phyloP scores from a whole-genome alignment of 108 stramenopile species.

The Pseudonitzschia multiseries region DNA sequence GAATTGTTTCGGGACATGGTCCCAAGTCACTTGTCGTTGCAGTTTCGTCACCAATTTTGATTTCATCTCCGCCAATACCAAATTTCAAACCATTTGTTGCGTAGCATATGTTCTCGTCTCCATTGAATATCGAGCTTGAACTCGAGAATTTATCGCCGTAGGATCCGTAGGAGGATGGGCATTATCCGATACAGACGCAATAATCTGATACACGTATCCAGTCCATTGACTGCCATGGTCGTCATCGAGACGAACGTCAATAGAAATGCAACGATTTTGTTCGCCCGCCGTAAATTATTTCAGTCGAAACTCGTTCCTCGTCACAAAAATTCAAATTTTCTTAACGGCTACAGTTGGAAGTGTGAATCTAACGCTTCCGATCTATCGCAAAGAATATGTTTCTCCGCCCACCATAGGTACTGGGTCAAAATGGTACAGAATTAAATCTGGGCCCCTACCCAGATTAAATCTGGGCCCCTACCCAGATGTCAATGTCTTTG shows the following conservation, averaged over 20 bases:
- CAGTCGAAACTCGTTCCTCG: too few species aligned
- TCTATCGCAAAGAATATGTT: too few species aligned
- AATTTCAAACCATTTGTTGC: background rate
- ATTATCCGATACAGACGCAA: background rate
- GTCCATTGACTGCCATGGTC: background rate
- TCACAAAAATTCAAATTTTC: too few species aligned
- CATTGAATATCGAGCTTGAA: background rate
- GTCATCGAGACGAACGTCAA: background rate
- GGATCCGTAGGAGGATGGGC: background rate
- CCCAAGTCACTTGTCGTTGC: background rate
- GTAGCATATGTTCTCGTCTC: background rate
- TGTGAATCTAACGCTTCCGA: too few species aligned
- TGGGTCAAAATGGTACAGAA: too few species aligned
- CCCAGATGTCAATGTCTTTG: too few species aligned
- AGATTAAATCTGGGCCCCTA: too few species aligned
- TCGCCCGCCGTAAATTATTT: too few species aligned
- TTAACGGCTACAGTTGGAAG: too few species aligned
- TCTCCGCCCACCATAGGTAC: too few species aligned
- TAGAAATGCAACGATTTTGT: too few species aligned
- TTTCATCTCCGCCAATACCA: constrained; percentile 6
- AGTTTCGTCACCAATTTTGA: background rate
- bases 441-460: too few species aligned
- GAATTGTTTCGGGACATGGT: background rate
- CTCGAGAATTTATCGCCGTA: background rate
- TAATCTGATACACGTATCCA: background rate